Base-by-base conservation (phyloP, 352 stramenopile genomes). In the Phytophthora lateralis region DNA sequence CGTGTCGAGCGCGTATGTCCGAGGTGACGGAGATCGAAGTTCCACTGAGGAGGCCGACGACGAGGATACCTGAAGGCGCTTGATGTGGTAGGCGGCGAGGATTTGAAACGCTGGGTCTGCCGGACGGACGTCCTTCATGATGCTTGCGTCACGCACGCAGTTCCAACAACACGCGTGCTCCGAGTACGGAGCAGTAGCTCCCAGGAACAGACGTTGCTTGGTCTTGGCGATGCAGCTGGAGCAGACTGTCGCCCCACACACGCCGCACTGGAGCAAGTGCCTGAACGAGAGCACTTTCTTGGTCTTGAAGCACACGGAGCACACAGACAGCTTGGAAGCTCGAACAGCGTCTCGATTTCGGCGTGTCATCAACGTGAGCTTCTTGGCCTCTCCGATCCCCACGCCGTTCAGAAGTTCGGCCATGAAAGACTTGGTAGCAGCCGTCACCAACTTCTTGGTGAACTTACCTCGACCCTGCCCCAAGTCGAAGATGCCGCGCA, bases 381-480 rank as follows among this genome's bases (percentile, higher is more conserved):
- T 85, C 70, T 85, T 85, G 41, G 76, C 73, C 24, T 78, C 60
- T 4, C 73, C 66, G 32, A 70, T 76, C 4, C 55, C 61, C 21
- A 78, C 61, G 18, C 68, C 68, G 15, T 78, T 73, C 8, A 83
- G 35, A 26, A 80, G 26, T 7, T 67, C 69, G 1, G 64, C 41
- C 24, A 78, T 71, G 26, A 82, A 56, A 0, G 64, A 73, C 17
- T 69, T 66, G 2, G 71, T 82, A 1, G 64, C 60, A 18, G 62
- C 30, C 14, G 69, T 39, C 4, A 76, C 63, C 2, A 77, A 41
- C 15, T 55, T 44, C 32, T 69, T 64, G 12, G 51, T 45, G 9
- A 79, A 65, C 15, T 42, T 64, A 0, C 34, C 52, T 6, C 64
- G 38, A 20, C 68, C 54, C 39, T 71, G 69, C 3, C 62, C 50